Evolutionary conservation across 176 grass and related monocot genomes (phyloP), one percentile per base, ranked within the genome.

Genomic region (Avena sativa): DNA sequence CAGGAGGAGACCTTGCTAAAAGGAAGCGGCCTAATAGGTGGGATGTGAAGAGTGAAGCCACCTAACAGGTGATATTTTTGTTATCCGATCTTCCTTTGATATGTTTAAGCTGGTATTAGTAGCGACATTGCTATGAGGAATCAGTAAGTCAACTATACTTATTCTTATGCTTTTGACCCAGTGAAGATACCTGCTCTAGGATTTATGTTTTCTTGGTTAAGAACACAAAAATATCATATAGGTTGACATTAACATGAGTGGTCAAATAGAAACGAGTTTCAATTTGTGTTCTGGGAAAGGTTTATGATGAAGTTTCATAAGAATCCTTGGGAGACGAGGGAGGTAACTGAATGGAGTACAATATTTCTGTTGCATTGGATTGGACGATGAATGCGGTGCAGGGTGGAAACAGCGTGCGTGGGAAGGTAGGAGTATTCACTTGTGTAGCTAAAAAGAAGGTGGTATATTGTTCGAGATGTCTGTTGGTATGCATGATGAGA

Each of bases 11-110:
- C 63, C 63, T 67, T 67, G 26, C 12, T 67, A 16, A 67, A 34
- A 67, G 63, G 56, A 87, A 79, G 81, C 25, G 11, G 2, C 52
- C 9, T 10, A 77, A 38, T 86, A 71, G 88, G 76, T 86, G 71
- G 71, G 73, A 79, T 46, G 61, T 40, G 8, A 43, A 43, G 30
- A 76, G 16, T 30, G 49, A 14, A 46, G 38, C 62, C 53, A 46
- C 14, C 44, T 52, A 83, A 64, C 44, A 64, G 46, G 56, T 28
- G 23, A 50, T 77, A 50, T 12, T 83, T 44, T 14, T 56, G 55
- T 25, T 10, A 30, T 83, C 19, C 49, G 36, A 78, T 23, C 11
- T 43, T 67, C 26, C 14, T 76, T 81, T 66, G 43, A 1, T 3
- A 52, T 81, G 40, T 68, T 15, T 58, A 23, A 47, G 21, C 44